Conservation (phyloP, 768 basidiomycete genomes). For the Dendrothele bispora region DNA sequence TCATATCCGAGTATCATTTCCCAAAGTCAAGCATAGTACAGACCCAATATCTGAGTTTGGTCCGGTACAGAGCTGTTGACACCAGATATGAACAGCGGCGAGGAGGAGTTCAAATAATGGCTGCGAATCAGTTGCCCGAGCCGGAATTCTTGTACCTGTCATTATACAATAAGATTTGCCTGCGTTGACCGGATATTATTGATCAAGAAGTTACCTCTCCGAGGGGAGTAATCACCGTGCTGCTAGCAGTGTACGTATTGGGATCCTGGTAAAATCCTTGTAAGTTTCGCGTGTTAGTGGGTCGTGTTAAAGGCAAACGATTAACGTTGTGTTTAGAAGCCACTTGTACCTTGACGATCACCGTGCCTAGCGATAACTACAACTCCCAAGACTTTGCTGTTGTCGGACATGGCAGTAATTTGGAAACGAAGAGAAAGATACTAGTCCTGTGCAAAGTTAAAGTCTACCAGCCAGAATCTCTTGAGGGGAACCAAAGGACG, state of each 20-base stretch:
- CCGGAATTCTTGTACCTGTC: slow-evolving; percentile 55
- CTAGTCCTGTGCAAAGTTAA: too few relatives aligned
- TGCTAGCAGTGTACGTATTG: slow-evolving; percentile 52
- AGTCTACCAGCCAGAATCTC: too few relatives aligned
- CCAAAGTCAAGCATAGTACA: neutral
- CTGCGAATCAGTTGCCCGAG: slow-evolving; percentile 53
- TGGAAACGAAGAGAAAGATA: too few relatives aligned
- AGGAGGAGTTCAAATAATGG: slow-evolving; percentile 54
- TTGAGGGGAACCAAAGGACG: too few relatives aligned
- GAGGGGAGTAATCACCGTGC: slow-evolving; percentile 64
- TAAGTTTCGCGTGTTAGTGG: neutral
- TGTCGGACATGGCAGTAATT: slow-evolving; percentile 6
- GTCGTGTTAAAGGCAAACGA: neutral
- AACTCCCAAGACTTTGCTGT: slow-evolving; percentile 47
- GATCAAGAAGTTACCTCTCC: slow-evolving; percentile 49
- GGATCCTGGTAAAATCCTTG: slow-evolving; percentile 67
- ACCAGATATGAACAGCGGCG: slow-evolving; percentile 50
- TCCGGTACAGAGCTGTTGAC: slow-evolving; percentile 37
- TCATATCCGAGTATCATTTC: neutral
- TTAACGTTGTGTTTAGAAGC: neutral
- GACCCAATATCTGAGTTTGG: slow-evolving; percentile 30
- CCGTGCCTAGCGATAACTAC: slow-evolving; percentile 61
- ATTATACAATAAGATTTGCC: slow-evolving; percentile 3
- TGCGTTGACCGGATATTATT: neutral
- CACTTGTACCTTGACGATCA: slow-evolving; percentile 45